Base-by-base conservation (phyloP, 768 basidiomycete species). In the Panellus pusillus region DNA sequence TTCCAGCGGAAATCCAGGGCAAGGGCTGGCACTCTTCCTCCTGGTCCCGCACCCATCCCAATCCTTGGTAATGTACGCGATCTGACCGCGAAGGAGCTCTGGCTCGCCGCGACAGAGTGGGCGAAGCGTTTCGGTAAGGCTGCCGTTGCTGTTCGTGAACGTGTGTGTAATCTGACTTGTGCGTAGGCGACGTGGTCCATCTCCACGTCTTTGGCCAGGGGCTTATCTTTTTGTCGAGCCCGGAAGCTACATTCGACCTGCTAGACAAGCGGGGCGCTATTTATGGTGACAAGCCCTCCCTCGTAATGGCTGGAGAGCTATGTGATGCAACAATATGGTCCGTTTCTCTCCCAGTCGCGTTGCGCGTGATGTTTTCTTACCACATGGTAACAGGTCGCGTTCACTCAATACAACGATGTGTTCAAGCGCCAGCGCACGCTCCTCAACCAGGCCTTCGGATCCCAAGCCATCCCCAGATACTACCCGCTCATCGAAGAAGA, bases 271-370 rank as follows among this genome's bases (percentile, higher is more conserved):
- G 81, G 28, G 86, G 87, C 7, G 71, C 78, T 9, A 83, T 89
- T 27, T 91, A 90, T 66, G 84, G 88, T 8, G 89, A 90, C 70
- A 87, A 86, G 66, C 86, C 86, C 0, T 70, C 72, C 20, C 71
- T 89, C 19, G 74, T 86, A 40, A 90, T 91, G 89, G 73, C 71
- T 13, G 82, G 84, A 19, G 87, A 91, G 47, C 72, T 89, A 79
- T 89, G 85, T 61, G 84, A 36, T 86, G 84, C 66, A 77, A 86
- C 62, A 80, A 84, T 65, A 87, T 88, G 82, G 79, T 78, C 58
- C 63, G 77, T 57, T 19, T 40, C 40, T 15, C 47, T 47, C 54
- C 24, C 15, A n/a, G n/a, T 50, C 53, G 24, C 38, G 12, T 24
- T n/a, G n/a, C 43, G 47, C 38, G 39, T 38, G 47, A 49, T 49